Percentiles rank a stretch among this genome's conserved stretches.
phyloP scores from a whole-genome alignment of 139 green algal species.

The Chlorella sp. region DNA sequence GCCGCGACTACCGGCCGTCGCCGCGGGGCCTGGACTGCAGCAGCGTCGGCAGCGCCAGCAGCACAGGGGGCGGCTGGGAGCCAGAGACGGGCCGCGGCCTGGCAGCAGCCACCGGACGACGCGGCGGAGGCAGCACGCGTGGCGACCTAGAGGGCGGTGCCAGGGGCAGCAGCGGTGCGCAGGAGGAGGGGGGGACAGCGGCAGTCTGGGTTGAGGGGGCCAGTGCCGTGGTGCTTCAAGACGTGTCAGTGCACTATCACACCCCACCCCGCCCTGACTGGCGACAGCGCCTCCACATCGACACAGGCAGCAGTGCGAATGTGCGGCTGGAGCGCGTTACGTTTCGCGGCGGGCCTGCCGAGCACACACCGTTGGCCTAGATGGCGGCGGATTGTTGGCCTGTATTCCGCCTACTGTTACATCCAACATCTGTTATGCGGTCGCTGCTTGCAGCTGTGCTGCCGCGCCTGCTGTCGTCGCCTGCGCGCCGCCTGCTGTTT shows the following conservation, averaged over 20 bases:
- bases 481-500: too few species aligned
- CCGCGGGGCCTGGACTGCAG: conserved; percentile 5
- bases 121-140: not conserved
- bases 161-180: not conserved
- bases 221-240: conserved; percentile 1
- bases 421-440: too few species aligned
- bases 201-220: conserved; percentile 16
- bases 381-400: too few species aligned
- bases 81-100: not conserved
- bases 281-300: conserved; percentile 1
- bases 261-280: not conserved
- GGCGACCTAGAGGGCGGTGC: not conserved
- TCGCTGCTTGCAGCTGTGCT: too few species aligned
- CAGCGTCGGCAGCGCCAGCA: not conserved
- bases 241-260: conserved; percentile 7
- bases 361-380: too few species aligned
- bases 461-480: too few species aligned
- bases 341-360: too few species aligned
- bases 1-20: conserved; percentile 23
- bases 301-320: not conserved
- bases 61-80: too few species aligned
- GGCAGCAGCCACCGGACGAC: not conserved
- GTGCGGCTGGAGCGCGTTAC: not conserved
- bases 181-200: not conserved
- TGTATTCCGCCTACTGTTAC: too few species aligned